Base-by-base conservation (phyloP, 495 filamentous ascomycete species). In the Opeltia flavorubescens region DNA sequence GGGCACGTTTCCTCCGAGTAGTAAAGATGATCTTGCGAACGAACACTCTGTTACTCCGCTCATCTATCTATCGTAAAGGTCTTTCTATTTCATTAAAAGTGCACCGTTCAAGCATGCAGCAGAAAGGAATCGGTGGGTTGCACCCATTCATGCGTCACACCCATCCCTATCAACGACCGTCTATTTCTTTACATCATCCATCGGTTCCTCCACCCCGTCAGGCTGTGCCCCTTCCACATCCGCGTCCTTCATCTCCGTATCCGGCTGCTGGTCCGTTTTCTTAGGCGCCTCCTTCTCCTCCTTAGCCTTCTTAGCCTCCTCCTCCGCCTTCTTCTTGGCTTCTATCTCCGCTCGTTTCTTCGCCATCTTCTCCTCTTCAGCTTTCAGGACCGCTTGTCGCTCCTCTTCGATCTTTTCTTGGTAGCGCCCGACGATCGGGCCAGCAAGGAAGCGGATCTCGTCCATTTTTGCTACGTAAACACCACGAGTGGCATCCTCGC, bases 391-490 rank as follows among this genome's bases (percentile, higher is more conserved):
- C 7, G 80, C 83, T 58, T 87, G 77, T 33, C 88, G 83, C 66
- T 95, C 89, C 48, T 80, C 81, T 60, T 96, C 87, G 48, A 83
- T 67, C 71, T 94, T 95, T 65, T 98, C 91, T 59, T 85, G 83
- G 76, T 94, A 87, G 48, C 89, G 81, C 69, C 95, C 89, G 42
- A 87, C 80, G 64, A 98, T 84, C 50, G 91, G 93, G 15, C 88
- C 89, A 40, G 86, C 81, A 46, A 93, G 70, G 55, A 86, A 79
- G 57, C 86, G 84, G 64, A 99, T 87, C 62, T 99, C 91, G 48
- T 96, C 89, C 65, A 89, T 83, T 76, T 95, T 96, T 59, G 84
- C 74, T 42, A 88, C 72, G 66, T 99, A 99, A 51, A 88, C 68
- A 31, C 83, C 86, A 73, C 95, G 95, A 57, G 85, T 89, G 59